These are phyloP conservation scores for Blastocystis hominis DNA, from an alignment of 352 stramenopile species.

Conservation along the genomic window DNA sequence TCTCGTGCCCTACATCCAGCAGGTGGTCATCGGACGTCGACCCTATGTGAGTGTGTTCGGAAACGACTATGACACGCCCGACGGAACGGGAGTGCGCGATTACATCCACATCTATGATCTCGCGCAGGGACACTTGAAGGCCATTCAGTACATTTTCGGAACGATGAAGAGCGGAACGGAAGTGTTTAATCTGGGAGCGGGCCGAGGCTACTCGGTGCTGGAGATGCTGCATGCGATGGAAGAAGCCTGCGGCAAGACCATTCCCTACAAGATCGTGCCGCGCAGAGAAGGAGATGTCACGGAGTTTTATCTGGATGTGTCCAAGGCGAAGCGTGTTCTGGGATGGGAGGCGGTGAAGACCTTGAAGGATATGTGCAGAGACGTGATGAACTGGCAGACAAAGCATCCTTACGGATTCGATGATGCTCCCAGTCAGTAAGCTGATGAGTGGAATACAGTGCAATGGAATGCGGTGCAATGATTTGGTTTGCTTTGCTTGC, in stretches of 20 bases:
- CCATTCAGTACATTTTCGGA: slow-evolving; percentile 66
- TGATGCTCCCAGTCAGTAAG: slow-evolving; percentile 15
- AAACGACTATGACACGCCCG: slow-evolving; percentile 74
- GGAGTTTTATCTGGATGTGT: slow-evolving; percentile 70
- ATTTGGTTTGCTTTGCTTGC: neutral
- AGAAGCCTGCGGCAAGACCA: slow-evolving; percentile 68
- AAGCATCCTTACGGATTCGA: slow-evolving; percentile 74
- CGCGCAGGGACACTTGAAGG: slow-evolving; percentile 71
- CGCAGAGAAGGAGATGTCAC: slow-evolving; percentile 72
- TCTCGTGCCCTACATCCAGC: slow-evolving; percentile 77
- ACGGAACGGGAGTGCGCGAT: slow-evolving; percentile 78
- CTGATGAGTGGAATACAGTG: neutral
- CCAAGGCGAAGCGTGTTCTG: slow-evolving; percentile 69
- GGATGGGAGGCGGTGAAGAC: slow-evolving; percentile 69
- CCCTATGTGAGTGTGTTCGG: slow-evolving; percentile 77
- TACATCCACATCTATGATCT: slow-evolving; percentile 84
- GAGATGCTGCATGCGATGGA: slow-evolving; percentile 77
- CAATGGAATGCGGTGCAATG: neutral
- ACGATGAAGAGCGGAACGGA: slow-evolving; percentile 61
- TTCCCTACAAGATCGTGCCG: slow-evolving; percentile 62
- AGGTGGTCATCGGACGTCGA: slow-evolving; percentile 73
- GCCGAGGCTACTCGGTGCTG: slow-evolving; percentile 70
- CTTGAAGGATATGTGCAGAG: slow-evolving; percentile 76
- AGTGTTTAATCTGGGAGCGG: slow-evolving; percentile 75
- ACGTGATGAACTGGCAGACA: slow-evolving; percentile 77